Percentiles rank a stretch among this genome's conserved stretches.
Evolutionary conservation across 1,139 yeast genomes (phyloP).

Genomic region (Blastobotrys persicus): DNA sequence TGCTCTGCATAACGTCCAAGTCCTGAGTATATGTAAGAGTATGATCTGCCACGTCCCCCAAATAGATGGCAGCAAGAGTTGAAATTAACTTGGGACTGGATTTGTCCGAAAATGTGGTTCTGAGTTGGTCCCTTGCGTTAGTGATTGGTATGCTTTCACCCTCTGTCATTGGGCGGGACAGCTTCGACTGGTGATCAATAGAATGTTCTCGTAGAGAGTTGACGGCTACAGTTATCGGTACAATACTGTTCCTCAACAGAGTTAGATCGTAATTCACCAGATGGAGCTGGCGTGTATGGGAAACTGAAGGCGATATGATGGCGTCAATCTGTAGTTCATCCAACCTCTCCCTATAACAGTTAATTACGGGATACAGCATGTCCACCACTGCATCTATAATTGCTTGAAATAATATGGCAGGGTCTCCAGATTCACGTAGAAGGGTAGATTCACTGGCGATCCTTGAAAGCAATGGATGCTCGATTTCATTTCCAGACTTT

Average conservation of each 20-base stretch:
- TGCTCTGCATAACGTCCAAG: conserved; percentile 49
- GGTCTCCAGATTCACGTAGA: conserved; percentile 48
- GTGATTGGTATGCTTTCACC: neutral
- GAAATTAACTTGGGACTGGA: conserved; percentile 28
- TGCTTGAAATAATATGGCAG: conserved; percentile 51
- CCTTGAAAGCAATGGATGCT: conserved; percentile 48
- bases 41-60: conserved; percentile 55
- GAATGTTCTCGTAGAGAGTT: conserved; percentile 45
- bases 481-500: conserved; percentile 50
- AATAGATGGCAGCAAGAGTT: conserved; percentile 43
- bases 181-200: conserved; percentile 9
- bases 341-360: conserved; percentile 50
- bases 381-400: conserved; percentile 55
- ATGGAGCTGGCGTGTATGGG: conserved; percentile 51
- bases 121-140: neutral
- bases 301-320: conserved; percentile 47
- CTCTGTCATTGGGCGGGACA: neutral
- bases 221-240: conserved; percentile 47
- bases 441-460: conserved; percentile 46
- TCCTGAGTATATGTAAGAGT: conserved; percentile 49
- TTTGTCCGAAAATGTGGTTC: neutral
- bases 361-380: conserved; percentile 57
- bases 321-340: conserved; percentile 51
- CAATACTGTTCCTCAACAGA: conserved; percentile 43
- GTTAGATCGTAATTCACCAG: conserved; percentile 51